phyloP scores from a whole-genome alignment of 306 rosid genomes.

The Dicorynia guianensis region DNA sequence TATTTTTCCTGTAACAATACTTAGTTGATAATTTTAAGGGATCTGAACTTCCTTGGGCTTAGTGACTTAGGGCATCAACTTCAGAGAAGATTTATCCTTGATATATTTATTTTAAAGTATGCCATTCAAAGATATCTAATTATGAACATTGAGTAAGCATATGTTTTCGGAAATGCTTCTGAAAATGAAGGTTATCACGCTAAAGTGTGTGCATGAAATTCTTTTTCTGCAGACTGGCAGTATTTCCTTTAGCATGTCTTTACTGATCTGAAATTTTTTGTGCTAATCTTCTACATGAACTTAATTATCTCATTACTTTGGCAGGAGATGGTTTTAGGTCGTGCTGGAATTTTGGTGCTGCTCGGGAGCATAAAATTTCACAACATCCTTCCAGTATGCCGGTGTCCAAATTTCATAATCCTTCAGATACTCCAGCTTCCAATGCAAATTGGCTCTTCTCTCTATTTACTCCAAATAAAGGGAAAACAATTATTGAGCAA shows the following conservation, averaged over 20 bases:
- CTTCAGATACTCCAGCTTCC: slow-evolving; percentile 39
- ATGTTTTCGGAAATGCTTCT: slow-evolving; percentile 23
- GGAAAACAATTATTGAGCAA: slow-evolving; percentile 37
- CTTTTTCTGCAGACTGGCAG: slow-evolving; percentile 9
- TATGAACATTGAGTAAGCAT: slow-evolving; percentile 16
- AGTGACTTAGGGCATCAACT: slow-evolving; percentile 32
- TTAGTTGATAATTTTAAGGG: background rate
- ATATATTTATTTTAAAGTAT: background rate
- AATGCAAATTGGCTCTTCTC: slow-evolving; percentile 49
- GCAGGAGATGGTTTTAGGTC: slow-evolving; percentile 52
- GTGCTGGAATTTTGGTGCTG: slow-evolving; percentile 36
- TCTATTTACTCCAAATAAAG: slow-evolving; percentile 36
- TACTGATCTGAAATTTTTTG: slow-evolving; percentile 19
- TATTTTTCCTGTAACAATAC: too few relatives aligned
- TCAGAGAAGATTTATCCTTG: slow-evolving; percentile 4
- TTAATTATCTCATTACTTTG: slow-evolving; percentile 30
- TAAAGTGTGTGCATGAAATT: background rate
- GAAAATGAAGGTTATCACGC: slow-evolving; percentile 21
- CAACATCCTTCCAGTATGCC: slow-evolving; percentile 32
- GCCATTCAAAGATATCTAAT: slow-evolving; percentile 14
- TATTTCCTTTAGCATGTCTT: slow-evolving; percentile 8
- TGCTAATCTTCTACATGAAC: slow-evolving; percentile 10
- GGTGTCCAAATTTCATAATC: slow-evolving; percentile 32
- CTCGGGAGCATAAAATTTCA: slow-evolving; percentile 30
- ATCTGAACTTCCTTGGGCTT: slow-evolving; percentile 27